Base-by-base conservation (phyloP, 2,329 filamentous ascomycete genomes). In the Hypoxylon sp. region DNA sequence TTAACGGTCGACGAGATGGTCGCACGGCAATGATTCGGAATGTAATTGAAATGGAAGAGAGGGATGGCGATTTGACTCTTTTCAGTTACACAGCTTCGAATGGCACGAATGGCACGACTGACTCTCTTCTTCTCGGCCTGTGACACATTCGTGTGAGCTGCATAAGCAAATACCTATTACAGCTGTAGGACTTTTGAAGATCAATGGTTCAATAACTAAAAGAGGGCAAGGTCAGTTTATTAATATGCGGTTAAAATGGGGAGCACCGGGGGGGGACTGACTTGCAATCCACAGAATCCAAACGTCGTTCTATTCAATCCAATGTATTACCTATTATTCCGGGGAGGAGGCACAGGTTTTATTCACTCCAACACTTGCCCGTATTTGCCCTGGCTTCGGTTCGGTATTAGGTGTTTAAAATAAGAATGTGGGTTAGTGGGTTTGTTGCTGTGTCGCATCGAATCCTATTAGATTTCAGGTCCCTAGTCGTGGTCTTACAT, bases 191-290 rank as follows among this genome's bases (percentile, higher is more conserved):
- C 31, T 62, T 62, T 57, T 59, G 54, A 31, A 55, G 17, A 51
- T 61, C 48, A 57, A 48, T 48, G 46, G 60, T 42, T 44, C 42
- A 57, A 6, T 25, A 25, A 37, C 42, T 49, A 40, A 48, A 55
- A 50, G 20, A 58, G 13, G 35, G 56, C 40, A 55, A 55, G 68
- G 65, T 68, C 61, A 44, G 58, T 69, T 57, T 66, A 68, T 68
- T 71, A 68, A 66, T 71, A 71, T 71, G 58, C 68, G 68, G 68
- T 53, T 70, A 70, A 70, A 67, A 57, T 58, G 61, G 61, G 60
- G 50, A 10, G 40, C 11, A 8, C 8, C 13, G 22, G 13, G 49
- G 11, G 37, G n/a, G 8, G 20, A 20, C 44, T n/a, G 27, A 46
- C 51, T 5, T 5, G 17, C 50, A 46, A 51, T 55, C 46, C 48